Evolutionary conservation across 306 rosid species (phyloP).

Genomic region (Rosa persica): DNA sequence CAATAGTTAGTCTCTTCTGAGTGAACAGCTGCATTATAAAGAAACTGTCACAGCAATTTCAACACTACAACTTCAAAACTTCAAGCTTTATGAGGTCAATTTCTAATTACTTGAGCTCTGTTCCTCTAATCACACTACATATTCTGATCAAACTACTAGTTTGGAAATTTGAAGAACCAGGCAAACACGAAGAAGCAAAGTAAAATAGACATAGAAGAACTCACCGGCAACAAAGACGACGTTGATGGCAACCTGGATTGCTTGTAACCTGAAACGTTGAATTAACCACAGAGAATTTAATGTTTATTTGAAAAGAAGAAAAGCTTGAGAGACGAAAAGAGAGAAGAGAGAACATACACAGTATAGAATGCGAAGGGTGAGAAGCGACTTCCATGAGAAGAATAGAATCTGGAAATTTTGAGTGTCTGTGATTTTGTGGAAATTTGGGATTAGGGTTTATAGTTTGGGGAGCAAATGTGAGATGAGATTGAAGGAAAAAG

Average conservation of each 20-base stretch:
- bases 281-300: background rate
- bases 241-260: background rate
- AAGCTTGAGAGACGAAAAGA: background rate
- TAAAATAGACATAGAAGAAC: background rate
- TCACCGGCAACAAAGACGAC: slow-evolving; percentile 9
- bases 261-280: slow-evolving; percentile 1
- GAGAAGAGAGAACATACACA: slow-evolving; percentile 1
- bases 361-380: background rate
- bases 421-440: background rate
- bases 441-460: background rate
- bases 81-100: background rate
- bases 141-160: background rate
- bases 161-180: background rate
- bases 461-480: background rate
- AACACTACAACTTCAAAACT: background rate
- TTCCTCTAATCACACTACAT: background rate
- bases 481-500: background rate
- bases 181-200: no score
- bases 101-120: background rate
- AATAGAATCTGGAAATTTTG: background rate
- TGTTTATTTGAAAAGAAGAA: background rate
- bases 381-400: slow-evolving; percentile 13
- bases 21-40: slow-evolving; percentile 41
- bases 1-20: slow-evolving; percentile 23
- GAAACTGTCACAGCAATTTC: background rate